Evolutionary conservation across 2,329 filamentous ascomycete species (phyloP).

Genomic region (Neoascochyta sp.): DNA sequence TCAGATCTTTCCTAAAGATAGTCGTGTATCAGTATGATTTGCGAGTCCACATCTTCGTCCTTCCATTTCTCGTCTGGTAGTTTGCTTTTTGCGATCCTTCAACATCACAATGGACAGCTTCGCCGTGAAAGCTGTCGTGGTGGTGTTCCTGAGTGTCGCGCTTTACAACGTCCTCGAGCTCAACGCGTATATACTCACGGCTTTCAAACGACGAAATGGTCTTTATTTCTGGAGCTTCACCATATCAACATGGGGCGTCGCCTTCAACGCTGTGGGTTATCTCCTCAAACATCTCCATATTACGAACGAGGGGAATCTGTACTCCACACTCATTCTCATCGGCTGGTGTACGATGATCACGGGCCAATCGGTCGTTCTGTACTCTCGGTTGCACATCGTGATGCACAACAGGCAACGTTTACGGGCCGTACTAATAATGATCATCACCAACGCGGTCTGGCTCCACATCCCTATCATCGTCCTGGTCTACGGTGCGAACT

Average conservation of each 20-base stretch:
- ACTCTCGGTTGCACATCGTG: slow-evolving; percentile 58
- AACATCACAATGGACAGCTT: slow-evolving; percentile 6
- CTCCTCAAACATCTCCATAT: slow-evolving; percentile 42
- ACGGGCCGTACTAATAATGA: slow-evolving; percentile 52
- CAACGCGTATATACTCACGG: slow-evolving; percentile 43
- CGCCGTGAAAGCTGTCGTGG: slow-evolving; percentile 7
- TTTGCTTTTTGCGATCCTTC: neutral
- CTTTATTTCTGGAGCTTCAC: slow-evolving; percentile 50
- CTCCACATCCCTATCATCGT: slow-evolving; percentile 54
- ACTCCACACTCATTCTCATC: slow-evolving; percentile 46
- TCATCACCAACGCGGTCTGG: slow-evolving; percentile 51
- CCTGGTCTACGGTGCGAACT: slow-evolving; percentile 50
- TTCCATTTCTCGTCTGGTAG: slow-evolving; percentile 1
- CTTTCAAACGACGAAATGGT: slow-evolving; percentile 44
- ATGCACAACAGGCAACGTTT: slow-evolving; percentile 48
- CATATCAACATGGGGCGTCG: slow-evolving; percentile 42
- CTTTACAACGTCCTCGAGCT: slow-evolving; percentile 43
- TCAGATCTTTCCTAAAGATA: too few relatives aligned
- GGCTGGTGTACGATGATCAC: slow-evolving; percentile 61
- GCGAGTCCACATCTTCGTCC: neutral
- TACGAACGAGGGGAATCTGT: slow-evolving; percentile 9
- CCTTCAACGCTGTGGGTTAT: slow-evolving; percentile 46
- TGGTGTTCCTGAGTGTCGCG: slow-evolving; percentile 22
- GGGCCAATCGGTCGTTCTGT: slow-evolving; percentile 58
- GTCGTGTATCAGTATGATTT: too few relatives aligned